These are phyloP conservation scores for Durusdinium trenchii DNA, from an alignment of 73 alveolate species.

Conservation along the genomic window DNA sequence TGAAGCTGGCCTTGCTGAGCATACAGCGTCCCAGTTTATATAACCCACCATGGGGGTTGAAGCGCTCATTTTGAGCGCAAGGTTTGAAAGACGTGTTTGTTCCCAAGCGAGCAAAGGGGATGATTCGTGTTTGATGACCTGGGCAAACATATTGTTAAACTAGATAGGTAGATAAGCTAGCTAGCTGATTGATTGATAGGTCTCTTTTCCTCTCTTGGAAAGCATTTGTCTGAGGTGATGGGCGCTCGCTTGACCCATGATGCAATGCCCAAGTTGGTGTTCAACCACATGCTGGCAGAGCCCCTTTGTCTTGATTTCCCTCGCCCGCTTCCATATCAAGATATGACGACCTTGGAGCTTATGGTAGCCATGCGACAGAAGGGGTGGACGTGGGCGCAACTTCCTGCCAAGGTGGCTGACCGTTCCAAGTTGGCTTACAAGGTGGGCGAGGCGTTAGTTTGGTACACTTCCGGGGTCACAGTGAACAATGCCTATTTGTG, in stretches of 20 bases:
- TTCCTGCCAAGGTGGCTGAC: neutral
- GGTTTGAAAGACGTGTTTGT: too few species aligned
- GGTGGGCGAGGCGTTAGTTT: neutral
- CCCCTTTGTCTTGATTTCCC: neutral
- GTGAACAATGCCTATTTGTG: neutral
- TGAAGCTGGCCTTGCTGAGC: neutral
- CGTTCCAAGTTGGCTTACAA: neutral
- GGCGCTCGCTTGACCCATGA: neutral
- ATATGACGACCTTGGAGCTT: neutral
- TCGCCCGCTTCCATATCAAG: neutral
- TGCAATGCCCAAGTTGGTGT: neutral
- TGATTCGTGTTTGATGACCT: too few species aligned
- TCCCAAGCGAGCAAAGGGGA: too few species aligned
- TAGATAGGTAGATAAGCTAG: neutral
- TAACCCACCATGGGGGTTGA: too few species aligned
- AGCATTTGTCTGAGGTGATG: too few species aligned
- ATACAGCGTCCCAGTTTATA: neutral
- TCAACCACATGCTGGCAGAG: neutral
- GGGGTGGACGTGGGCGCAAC: neutral
- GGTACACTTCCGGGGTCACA: constrained; percentile 1
- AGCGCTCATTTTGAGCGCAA: too few species aligned
- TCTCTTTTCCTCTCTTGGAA: too few species aligned
- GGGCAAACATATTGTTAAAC: neutral
- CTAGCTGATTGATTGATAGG: too few species aligned
- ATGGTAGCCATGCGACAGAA: neutral